These are phyloP conservation scores for Abortiporus biennis DNA, from an alignment of 1,284 basidiomycete species.

Conservation along the genomic window DNA sequence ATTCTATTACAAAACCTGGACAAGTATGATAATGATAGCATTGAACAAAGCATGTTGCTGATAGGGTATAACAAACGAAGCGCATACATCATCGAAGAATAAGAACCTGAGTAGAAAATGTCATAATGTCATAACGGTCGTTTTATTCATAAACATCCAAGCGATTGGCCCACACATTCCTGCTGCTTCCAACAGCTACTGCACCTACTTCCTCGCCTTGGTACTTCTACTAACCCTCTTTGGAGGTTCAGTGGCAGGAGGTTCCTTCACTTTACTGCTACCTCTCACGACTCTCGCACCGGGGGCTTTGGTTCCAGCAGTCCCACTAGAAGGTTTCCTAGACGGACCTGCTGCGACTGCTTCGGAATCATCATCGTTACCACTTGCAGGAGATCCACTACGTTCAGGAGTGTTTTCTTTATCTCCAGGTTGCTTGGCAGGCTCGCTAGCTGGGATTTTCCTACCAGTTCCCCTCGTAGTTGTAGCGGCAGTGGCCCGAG, in stretches of 20 bases:
- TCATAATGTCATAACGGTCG: too few relatives aligned
- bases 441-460: slow-evolving; percentile 10
- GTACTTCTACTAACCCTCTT: slow-evolving; percentile 20
- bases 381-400: too few relatives aligned
- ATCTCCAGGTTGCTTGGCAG: slow-evolving; percentile 17
- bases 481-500: slow-evolving; percentile 6
- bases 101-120: too few relatives aligned
- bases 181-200: too few relatives aligned
- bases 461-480: slow-evolving; percentile 12
- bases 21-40: too few relatives aligned
- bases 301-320: slow-evolving; percentile 8
- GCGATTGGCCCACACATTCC: too few relatives aligned
- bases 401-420: slow-evolving; percentile 39
- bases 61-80: too few relatives aligned
- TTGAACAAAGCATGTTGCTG: too few relatives aligned
- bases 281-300: slow-evolving; percentile 10
- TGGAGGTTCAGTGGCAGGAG: slow-evolving; percentile 3
- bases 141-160: too few relatives aligned
- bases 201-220: slow-evolving; percentile 10
- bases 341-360: slow-evolving; percentile 12
- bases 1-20: too few relatives aligned
- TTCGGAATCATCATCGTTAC: slow-evolving; percentile 24
- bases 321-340: too few relatives aligned
- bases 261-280: slow-evolving; percentile 15
- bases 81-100: too few relatives aligned